Conservation (phyloP, 805 yeast species). For the Yarrowia keelungensis region DNA sequence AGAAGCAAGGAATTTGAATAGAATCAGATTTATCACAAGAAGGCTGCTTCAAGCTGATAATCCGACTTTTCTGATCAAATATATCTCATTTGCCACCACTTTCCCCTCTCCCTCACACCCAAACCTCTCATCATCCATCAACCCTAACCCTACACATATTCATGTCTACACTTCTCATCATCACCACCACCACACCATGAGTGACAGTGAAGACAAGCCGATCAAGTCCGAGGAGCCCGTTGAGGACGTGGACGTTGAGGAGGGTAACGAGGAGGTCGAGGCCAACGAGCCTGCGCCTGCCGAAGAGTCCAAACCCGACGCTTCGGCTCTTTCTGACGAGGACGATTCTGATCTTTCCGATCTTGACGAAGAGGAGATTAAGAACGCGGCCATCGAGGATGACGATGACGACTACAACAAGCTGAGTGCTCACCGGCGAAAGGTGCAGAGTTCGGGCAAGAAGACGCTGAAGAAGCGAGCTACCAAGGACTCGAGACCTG, state of each 20-base stretch:
- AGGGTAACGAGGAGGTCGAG: not conserved
- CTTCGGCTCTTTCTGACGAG: slow-evolving; percentile 48
- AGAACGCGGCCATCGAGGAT: slow-evolving; percentile 47
- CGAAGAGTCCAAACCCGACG: not conserved
- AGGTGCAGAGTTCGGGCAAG: slow-evolving; percentile 38
- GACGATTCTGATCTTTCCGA: slow-evolving; percentile 55
- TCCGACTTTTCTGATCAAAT: too few relatives aligned
- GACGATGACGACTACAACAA: slow-evolving; percentile 53
- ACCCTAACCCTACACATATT: slow-evolving; percentile 23
- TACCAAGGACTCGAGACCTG: slow-evolving; percentile 42
- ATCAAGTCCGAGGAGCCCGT: slow-evolving; percentile 26
- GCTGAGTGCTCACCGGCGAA: slow-evolving; percentile 50
- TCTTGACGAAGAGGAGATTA: slow-evolving; percentile 52
- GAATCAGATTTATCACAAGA: too few relatives aligned
- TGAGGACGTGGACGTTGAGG: not conserved
- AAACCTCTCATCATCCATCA: too few relatives aligned
- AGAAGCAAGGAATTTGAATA: too few relatives aligned
- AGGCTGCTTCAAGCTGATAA: too few relatives aligned
- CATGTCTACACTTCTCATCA: not conserved
- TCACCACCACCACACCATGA: slow-evolving; percentile 30
- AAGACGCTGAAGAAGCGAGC: slow-evolving; percentile 42
- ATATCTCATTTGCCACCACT: too few relatives aligned
- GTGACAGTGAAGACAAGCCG: slow-evolving; percentile 22
- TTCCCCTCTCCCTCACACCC: not conserved
- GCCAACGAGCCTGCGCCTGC: not conserved